Base-by-base conservation (phyloP, 2,329 filamentous ascomycete species). In the Pseudopyricularia cyperi region DNA sequence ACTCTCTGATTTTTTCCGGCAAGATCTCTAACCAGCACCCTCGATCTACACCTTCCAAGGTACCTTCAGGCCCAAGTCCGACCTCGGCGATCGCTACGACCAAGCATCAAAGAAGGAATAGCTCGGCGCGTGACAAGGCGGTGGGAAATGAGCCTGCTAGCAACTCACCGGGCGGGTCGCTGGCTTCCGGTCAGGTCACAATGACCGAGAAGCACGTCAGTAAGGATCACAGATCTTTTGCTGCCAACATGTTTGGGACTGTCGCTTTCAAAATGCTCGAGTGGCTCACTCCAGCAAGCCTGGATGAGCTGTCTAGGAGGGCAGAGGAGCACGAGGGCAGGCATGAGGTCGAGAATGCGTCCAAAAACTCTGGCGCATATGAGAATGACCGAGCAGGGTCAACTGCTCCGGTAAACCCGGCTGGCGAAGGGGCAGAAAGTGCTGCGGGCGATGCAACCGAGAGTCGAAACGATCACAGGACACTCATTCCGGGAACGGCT, bases 251-350 rank as follows among this genome's bases (percentile, higher is more conserved):
- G 7, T 84, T 85, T 58, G 79, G 75, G 7, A 83, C 81, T 0
- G 76, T 77, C 11, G 76, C 82, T 11, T 81, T 85, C 63, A 83
- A 81, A 59, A 85, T 85, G 79, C 60, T 85, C 3, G 82, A 85
- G 61, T 85, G 80, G 81, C 66, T 85, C n/a, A 80, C 80, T 1
- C 80, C 80, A 0, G 71, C 71, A 52, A 74, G 71, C n/a, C 61
- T 80, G 4, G 70, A 73, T 19, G 67, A 69, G 9, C 72, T 80
- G 65, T 67, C 70, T 1, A 60, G 68, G 15, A 70, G 67, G 50
- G 62, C 68, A 12, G 24, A 44, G 19, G 39, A 44, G 11, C 17
- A 44, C 24, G 17, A 44, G 17, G 39, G 39, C 11, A 26, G 39
- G 19, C 39, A 44, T 12, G 39, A 19, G 19, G 22, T 15, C 3